These are phyloP conservation scores for Mycena rosella DNA, from an alignment of 768 basidiomycete species.

Conservation along the genomic window DNA sequence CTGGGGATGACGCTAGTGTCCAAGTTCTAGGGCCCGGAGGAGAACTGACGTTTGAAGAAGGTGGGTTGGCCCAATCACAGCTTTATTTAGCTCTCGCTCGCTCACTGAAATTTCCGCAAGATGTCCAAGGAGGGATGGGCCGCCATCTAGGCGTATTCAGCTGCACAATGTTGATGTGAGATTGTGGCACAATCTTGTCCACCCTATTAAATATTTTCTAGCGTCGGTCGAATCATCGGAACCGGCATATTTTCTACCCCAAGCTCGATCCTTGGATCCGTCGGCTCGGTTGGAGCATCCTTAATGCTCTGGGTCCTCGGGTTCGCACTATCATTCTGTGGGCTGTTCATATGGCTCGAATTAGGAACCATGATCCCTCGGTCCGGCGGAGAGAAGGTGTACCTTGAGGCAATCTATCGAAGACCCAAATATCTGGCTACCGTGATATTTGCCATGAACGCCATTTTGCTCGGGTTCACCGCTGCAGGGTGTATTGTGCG, in stretches of 20 bases:
- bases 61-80: no score
- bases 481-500: constrained; percentile 63
- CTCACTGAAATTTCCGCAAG: constrained; percentile 41
- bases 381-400: constrained; percentile 74
- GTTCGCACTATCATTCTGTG: constrained; percentile 68
- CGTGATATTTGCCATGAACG: constrained; percentile 60
- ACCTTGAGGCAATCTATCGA: constrained; percentile 67
- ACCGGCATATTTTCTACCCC: constrained; percentile 78
- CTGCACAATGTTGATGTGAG: constrained; percentile 67
- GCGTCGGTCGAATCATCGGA: constrained; percentile 69
- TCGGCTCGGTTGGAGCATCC: constrained; percentile 70
- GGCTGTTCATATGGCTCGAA: constrained; percentile 74
- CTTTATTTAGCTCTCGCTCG: background rate
- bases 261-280: constrained; percentile 67
- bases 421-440: constrained; percentile 62
- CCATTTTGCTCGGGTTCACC: constrained; percentile 56
- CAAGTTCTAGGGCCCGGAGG: constrained; percentile 11
- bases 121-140: constrained; percentile 67
- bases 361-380: constrained; percentile 75
- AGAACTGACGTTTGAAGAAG: constrained; percentile 63
- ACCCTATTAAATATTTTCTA: background rate
- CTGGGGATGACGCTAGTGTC: constrained; percentile 16
- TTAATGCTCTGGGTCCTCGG: constrained; percentile 76
- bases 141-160: constrained; percentile 68
- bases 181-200: constrained; percentile 42